Base-by-base conservation (phyloP, 768 basidiomycete genomes). In the Piloderma croceum region DNA sequence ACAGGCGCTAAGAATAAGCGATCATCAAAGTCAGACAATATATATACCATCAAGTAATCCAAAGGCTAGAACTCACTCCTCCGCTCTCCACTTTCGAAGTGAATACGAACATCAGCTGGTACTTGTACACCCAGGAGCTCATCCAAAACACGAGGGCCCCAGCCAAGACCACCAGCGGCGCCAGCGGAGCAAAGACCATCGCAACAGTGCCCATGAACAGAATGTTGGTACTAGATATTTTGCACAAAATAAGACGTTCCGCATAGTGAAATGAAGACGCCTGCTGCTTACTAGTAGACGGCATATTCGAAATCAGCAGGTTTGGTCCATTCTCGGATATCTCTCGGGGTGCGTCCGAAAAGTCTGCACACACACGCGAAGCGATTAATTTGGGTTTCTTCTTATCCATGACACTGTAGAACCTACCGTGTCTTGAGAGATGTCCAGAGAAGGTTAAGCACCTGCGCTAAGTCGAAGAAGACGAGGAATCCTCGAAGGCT, bases 91-190 rank as follows among this genome's bases (percentile, higher is more conserved):
- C 86, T 46, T 81, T 81, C 5, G 91, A 81, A 35, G 90, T 67
- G 57, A 76, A 93, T 42, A 94, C 90, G 60, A 94, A 98, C 81
- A 97, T 91, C 36, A 97, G 70, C 67, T 93, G 87, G 55, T 98
- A 98, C 65, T 98, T 99, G 72, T 93, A 90, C 17, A 90, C 86
- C 71, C 80, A 80, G 5, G 83, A 85, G 46, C 78, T 78, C 53
- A 84, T 67, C 88, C 91, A 97, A 60, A 92, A 87, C 17, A 96
- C 90, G 23, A 84, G 58, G 3, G 83, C 82, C 10, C 81, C 90
- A 13, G 86, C 88, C 20, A 92, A 70, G 7, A 74, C 76, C 12
- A 99, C 92, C 22, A 98, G 64, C 1, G 96, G 96, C 0, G 94
- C 93, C 5, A 99, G 67, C 11, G 94, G 94, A 0, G 94, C 91